Base-by-base conservation (phyloP, 805 yeast genomes). In the Yarrowia sp. region DNA sequence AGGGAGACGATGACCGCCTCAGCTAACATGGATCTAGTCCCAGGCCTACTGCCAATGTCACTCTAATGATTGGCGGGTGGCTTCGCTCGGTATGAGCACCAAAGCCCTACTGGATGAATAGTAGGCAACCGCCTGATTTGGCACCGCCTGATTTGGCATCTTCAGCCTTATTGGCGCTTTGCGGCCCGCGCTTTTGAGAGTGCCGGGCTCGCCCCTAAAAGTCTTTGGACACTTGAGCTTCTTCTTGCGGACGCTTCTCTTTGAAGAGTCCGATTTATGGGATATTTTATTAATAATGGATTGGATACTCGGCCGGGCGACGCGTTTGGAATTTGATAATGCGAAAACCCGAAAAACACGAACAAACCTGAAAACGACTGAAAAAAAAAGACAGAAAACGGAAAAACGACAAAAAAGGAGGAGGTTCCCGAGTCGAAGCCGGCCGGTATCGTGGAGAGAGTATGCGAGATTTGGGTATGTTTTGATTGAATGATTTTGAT, bases 181-280 rank as follows among this genome's bases (percentile, higher is more conserved):
- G 32, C 32, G 32, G 32, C 32, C 32, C 32, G 7, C 32, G 32
- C 32, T 26, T 26, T 26, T 26, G 19, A 19, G 19, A 19, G 32
- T 26, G 32, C 32, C 7, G 32, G 32, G 32, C 32, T 5, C 32
- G 32, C 32, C 32, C 42, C 36, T 42, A 53, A 53, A 53, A 53
- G 59, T 53, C 59, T 40, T 53, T 53, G 59, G 59, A 53, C 59
- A 40, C 59, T 53, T 53, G 8, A 53, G 59, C 32, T 53, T 53
- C 58, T 52, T 52, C 8, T 32, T 36, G 42, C 32, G 43, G 40
- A 16, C 16, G 58, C 36, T 36, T 35, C 19, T 26, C 32, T 26
- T 1, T 26, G 32, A 3, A 26, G 32, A 26, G 32, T 26, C 32
- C 59, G 45, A 35, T 53, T 53, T 53, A 35, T 52, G 56, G 59